Evolutionary conservation across 345 rosid species (phyloP), one percentile per base, ranked within the genome.

Genomic region (Heritiera littoralis): DNA sequence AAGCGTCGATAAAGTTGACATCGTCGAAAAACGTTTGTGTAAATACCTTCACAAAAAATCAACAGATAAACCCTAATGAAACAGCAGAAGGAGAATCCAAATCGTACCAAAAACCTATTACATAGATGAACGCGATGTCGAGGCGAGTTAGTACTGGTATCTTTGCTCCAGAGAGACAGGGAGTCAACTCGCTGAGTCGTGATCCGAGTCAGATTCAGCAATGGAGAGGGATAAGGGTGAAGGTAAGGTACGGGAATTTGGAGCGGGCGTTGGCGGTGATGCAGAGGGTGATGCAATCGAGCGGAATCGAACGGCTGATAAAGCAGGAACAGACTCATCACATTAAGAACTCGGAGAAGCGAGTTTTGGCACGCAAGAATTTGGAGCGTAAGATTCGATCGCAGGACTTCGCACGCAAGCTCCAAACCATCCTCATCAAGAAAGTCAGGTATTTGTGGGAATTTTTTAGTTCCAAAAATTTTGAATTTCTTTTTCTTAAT

Each of bases 261-360:
- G 99, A 95, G 66, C 86, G 69, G 35, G 98, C 97, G 58, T 84
- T 95, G 78, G 18, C 79, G 56, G 9, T 83, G 1, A 76, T 95
- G 94, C 96, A 94, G 91, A 88, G 89, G 83, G 84, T 85, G 88
- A 95, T 95, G 99, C 86, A 81, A 38, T 86, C 93, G 9, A 93
- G 98, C 76, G 99, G 99, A 78, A 89, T 93, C 65, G 99, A 95
- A 78, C 83, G 99, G 82, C 79, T 93, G 79, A 92, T 95, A 48
- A 95, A 91, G 89, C 81, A 81, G 5, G 78, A 84, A 61, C 91
- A 88, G 89, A 87, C 83, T 32, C 90, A 81, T 67, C 99, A 93
- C 83, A 51, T 92, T 67, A 95, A 92, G 90, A 92, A 95, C 80
- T 95, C 99, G 45, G 98, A 95, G 93, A 93, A 91, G 88, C 91